A percentile compares a stretch with the other conserved stretches of the same genome.
Evolutionary conservation across 2,329 filamentous ascomycete species (phyloP).

Genomic region (Neopestalotiopsis rosae): DNA sequence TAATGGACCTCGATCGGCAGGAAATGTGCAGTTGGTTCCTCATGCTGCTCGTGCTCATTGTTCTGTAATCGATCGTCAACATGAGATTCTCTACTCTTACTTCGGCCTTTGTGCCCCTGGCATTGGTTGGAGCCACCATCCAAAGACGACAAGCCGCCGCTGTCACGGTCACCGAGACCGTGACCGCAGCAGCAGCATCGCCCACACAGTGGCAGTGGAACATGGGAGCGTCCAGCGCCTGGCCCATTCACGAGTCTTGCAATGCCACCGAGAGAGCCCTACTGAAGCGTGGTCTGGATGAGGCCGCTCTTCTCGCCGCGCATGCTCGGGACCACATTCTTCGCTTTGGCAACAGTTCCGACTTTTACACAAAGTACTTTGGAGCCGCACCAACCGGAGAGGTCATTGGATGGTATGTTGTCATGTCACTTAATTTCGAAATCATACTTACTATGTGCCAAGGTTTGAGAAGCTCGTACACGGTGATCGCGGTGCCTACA

Average conservation of each 20-base stretch:
- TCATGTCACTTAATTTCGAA: not conserved
- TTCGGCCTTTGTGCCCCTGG: not conserved
- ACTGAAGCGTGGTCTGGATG: constrained; percentile 60
- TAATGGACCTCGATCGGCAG: not conserved
- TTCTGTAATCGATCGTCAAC: not conserved
- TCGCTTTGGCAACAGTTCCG: constrained; percentile 60
- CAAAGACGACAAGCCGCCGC: constrained; percentile 19
- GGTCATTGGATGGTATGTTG: constrained; percentile 60
- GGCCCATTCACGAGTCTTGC: constrained; percentile 68
- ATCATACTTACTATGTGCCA: not conserved
- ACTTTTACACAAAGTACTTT: constrained; percentile 71
- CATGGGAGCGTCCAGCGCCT: constrained; percentile 30
- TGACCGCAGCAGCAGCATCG: constrained; percentile 8
- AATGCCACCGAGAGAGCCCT: constrained; percentile 65
- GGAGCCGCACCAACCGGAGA: constrained; percentile 62
- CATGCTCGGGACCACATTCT: constrained; percentile 69
- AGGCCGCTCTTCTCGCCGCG: constrained; percentile 60
- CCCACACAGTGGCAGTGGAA: constrained; percentile 24
- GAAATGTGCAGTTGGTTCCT: not conserved
- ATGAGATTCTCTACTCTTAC: not conserved
- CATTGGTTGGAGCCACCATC: constrained; percentile 9
- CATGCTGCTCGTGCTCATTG: not conserved
- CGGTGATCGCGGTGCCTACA: constrained; percentile 59
- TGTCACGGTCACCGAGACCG: constrained; percentile 23
- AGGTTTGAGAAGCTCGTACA: constrained; percentile 58